Evolutionary conservation across 2,329 filamentous ascomycete species (phyloP).

Genomic region (Gliomastix tumulicola): DNA sequence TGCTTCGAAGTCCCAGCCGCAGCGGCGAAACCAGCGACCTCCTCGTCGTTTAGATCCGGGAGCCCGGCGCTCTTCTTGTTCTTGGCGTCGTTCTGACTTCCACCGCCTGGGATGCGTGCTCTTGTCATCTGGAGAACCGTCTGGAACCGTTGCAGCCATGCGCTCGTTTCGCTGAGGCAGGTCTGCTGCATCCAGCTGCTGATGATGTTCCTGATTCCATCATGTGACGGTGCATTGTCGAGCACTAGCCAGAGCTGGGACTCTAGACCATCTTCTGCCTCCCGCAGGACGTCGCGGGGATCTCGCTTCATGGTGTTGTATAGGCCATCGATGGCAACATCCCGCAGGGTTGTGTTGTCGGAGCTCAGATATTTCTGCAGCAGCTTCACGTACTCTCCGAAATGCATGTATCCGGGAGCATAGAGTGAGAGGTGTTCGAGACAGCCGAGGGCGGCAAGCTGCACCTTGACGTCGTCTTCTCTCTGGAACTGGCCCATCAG

Average conservation of each 20-base stretch:
- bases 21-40: constrained; percentile 91
- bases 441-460: constrained; percentile 73
- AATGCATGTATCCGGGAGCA: constrained; percentile 80
- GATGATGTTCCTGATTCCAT: constrained; percentile 79
- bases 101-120: constrained; percentile 53
- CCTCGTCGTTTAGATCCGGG: constrained; percentile 88
- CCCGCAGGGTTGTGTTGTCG: constrained; percentile 60
- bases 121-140: constrained; percentile 83
- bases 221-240: constrained; percentile 68
- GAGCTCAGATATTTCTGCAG: constrained; percentile 74
- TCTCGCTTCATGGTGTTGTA: constrained; percentile 95
- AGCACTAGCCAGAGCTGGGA: constrained; percentile 88
- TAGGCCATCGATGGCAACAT: constrained; percentile 79
- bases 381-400: constrained; percentile 72
- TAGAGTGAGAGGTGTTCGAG: constrained; percentile 90
- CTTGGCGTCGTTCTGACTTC: constrained; percentile 35
- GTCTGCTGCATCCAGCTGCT: constrained; percentile 92
- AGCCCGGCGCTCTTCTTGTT: constrained; percentile 40
- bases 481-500: constrained; percentile 77
- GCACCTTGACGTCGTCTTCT: constrained; percentile 63
- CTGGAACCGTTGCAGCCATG: constrained; percentile 89
- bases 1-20: constrained; percentile 56
- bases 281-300: constrained; percentile 71
- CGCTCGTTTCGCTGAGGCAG: constrained; percentile 66
- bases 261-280: constrained; percentile 73